Evolutionary conservation across 805 yeast species (phyloP), one percentile per base, ranked within the genome.

Genomic region (Candida montana): DNA sequence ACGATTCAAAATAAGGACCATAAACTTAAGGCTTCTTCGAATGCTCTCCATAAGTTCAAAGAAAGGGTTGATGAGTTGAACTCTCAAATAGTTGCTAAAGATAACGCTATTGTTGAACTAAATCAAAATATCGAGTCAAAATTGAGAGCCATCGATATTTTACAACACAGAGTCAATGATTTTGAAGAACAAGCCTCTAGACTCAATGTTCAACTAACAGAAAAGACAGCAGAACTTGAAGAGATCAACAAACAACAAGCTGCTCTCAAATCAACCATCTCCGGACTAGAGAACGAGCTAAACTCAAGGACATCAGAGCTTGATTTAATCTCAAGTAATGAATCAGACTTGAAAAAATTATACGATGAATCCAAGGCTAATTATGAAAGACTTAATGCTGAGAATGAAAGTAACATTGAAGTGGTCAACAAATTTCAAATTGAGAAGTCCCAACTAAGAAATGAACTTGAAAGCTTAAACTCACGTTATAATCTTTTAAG

Each of bases 41-140:
- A 40, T 33, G 48, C 45, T 3, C 45, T 55, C 21, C 36, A 41
- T 1, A 50, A 52, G 18, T 57, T 54, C 35, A 54, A 52, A 33
- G 48, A 47, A 12, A 49, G 49, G 11, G 48, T 54, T 15, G 36
- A 30, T 7, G 50, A 50, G 13, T 15, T 52, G 34, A 40, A 46
- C 9, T 3, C 41, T 15, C 21, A 27, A 5, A 38, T 50, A n/a
- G 2, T 23, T 13, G 23, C 47, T n/a, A 49, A 48, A 39, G 33
- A 40, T 6, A 27, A 19, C 19, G 40, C 37, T n/a, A 35, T 45
- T 7, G 23, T 27, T 15, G 48, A 42, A 16, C 34, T 53, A 6
- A 40, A 41, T 8, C 31, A 35, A 1, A 49, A 47, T 11, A 23
- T 54, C 31, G 42, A 35, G 13, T 42, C 52, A 2, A 50, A 53